A percentile compares a stretch with the other conserved stretches of the same genome.
These are phyloP conservation scores for Fusarium dimerum DNA, from an alignment of 2,329 filamentous ascomycete genomes.

Conservation along the genomic window DNA sequence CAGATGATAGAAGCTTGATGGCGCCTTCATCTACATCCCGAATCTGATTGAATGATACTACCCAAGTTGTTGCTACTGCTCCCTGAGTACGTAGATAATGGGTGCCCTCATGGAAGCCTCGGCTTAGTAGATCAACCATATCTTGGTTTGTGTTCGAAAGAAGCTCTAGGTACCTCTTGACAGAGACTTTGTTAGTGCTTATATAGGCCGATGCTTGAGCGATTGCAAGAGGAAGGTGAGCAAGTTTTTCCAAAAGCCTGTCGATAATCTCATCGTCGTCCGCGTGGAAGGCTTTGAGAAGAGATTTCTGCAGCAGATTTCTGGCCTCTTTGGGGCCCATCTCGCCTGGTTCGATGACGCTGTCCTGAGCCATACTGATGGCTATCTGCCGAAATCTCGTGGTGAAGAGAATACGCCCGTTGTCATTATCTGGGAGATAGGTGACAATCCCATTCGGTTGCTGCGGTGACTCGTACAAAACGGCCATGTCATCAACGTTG, in stretches of 20 bases:
- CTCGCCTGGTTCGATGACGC: neutral
- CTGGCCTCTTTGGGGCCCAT: neutral
- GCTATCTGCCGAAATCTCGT: neutral
- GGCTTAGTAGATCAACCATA: constrained; percentile 7
- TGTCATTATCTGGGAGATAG: neutral
- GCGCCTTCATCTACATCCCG: constrained; percentile 29
- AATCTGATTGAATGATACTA: constrained; percentile 45
- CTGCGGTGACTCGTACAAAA: neutral
- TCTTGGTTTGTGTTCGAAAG: constrained; percentile 34
- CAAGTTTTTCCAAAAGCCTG: constrained; percentile 27
- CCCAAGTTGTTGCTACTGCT: constrained; percentile 40
- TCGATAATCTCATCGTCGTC: neutral
- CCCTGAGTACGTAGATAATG: constrained; percentile 35
- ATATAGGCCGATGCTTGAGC: constrained; percentile 44
- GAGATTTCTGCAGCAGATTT: too few relatives aligned
- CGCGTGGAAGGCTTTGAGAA: neutral
- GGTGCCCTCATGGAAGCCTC: constrained; percentile 36
- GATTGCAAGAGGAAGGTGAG: constrained; percentile 41
- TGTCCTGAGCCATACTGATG: neutral
- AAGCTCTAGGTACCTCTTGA: constrained; percentile 36
- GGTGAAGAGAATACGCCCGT: neutral
- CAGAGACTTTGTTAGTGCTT: constrained; percentile 29
- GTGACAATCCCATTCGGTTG: neutral
- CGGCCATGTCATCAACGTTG: neutral
- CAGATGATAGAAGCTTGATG: constrained; percentile 40